Evolutionary conservation across 106 monocot genomes (phyloP), one percentile per base, ranked within the genome.

Genomic region (Amphibolis antarctica): DNA sequence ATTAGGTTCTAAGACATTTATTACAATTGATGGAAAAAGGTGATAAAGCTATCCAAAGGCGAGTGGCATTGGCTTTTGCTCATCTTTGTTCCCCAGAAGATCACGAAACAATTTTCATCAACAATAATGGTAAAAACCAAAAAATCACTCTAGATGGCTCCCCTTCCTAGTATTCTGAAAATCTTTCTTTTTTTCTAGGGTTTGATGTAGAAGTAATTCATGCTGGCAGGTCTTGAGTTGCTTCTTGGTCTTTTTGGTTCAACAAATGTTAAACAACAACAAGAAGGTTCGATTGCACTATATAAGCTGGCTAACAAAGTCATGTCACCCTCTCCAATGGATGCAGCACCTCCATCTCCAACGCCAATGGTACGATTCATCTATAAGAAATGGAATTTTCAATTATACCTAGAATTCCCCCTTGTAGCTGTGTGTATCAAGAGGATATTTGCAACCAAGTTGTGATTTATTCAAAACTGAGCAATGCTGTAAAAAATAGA

Each of bases 311-410:
- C 87, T 53, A 98, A 87, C 71, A 91, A 98, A 71, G 82, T 85
- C 56, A 82, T 76, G 61, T 46, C 85, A 67, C 81, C 85, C 44
- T 98, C 91, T 81, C 78, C 87, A 1, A 68, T 98, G 67, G 91
- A 98, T 77, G 82, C 90, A 64, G 87, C 87, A n/a, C 91, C 98
- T 75, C 91, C 81, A 55, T 91, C 98, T 23, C 98, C 98, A 64
- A 98, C 81, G 61, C 89, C 89, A 15, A 85, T 89, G 89, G 94
- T 94, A 71, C 22, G 21, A 22, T 64, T 64, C 44, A 18, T 47
- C 48, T 20, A 47, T n/a, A 62, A 22, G 44, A 20, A 14, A 22
- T 2, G 52, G 22, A 24, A 53, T 21, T 7, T n/a, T 21, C 10
- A 21, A 22, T 24, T 24, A 20, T 11, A 53, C 23, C 22, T 22